Conservation (phyloP, 1,284 basidiomycete genomes). For the Anthracocystis panici-leucophaei region DNA sequence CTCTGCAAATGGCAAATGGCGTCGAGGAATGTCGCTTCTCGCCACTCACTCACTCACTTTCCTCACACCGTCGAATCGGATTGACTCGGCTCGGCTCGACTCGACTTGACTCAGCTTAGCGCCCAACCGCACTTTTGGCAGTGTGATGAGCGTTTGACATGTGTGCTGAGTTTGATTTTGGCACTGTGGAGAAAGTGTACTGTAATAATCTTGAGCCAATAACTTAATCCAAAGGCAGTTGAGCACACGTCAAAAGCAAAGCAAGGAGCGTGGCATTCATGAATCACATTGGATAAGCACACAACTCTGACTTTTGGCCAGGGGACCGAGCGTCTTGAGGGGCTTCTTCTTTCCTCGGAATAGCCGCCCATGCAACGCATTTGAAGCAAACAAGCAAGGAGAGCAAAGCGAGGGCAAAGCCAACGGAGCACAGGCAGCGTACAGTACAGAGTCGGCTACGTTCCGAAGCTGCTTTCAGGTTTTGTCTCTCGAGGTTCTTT, state of each 20-base stretch:
- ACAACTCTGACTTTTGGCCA: no score
- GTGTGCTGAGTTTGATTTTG: neutral
- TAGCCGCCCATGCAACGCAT: slow-evolving; percentile 7
- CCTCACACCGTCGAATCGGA: neutral
- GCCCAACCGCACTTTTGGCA: neutral
- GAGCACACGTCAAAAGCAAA: no score
- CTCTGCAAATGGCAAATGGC: slow-evolving; percentile 4
- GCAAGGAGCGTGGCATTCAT: no score
- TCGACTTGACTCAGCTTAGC: neutral
- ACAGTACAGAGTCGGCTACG: slow-evolving; percentile 7
- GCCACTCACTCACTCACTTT: neutral
- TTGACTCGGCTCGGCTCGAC: no score
- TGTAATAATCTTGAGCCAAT: no score
- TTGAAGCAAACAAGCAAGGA: slow-evolving; percentile 7
- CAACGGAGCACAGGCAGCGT: neutral
- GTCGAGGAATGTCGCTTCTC: slow-evolving; percentile 18
- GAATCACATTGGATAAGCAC: no score
- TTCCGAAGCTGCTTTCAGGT: slow-evolving; percentile 9
- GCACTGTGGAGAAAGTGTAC: no score
- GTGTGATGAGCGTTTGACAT: slow-evolving; percentile 6
- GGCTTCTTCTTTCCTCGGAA: slow-evolving; percentile 1
- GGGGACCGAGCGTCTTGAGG: no score
- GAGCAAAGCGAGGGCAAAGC: neutral
- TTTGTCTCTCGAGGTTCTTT: neutral
- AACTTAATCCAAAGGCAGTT: no score